phyloP scores from a whole-genome alignment of 2,329 filamentous ascomycete genomes.

The Cladosporium oxysporum region DNA sequence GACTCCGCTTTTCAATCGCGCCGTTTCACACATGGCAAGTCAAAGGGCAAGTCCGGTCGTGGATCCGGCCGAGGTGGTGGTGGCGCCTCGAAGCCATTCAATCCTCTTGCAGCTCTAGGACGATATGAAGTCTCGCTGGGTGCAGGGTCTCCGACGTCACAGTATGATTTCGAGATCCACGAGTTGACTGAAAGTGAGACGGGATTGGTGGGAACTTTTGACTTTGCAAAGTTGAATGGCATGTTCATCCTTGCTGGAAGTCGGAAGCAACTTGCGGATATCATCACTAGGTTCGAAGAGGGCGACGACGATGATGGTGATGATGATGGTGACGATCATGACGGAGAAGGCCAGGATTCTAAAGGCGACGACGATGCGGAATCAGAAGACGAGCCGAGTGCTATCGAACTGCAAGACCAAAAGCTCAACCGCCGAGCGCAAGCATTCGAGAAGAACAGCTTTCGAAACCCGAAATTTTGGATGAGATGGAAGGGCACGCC shows the following conservation, averaged over 20 bases:
- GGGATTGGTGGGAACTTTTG: constrained; percentile 18
- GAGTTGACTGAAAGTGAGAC: constrained; percentile 17
- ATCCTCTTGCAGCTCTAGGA: constrained; percentile 17
- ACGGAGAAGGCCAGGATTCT: background rate
- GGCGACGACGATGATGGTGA: background rate
- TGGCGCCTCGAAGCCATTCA: constrained; percentile 12
- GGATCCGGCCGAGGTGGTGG: background rate
- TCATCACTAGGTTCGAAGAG: constrained; percentile 18
- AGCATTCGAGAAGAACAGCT: constrained; percentile 26
- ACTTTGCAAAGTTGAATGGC: constrained; percentile 4
- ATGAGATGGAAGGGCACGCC: constrained; percentile 22
- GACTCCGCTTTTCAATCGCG: constrained; percentile 2
- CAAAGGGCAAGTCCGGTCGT: constrained; percentile 11
- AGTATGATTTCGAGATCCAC: constrained; percentile 20
- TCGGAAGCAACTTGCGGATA: constrained; percentile 19
- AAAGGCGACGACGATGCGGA: background rate
- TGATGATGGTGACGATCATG: background rate
- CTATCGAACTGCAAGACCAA: constrained; percentile 21
- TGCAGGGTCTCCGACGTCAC: background rate
- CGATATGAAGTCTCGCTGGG: constrained; percentile 19
- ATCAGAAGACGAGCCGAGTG: constrained; percentile 1
- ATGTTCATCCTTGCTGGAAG: constrained; percentile 22
- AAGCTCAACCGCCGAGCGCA: constrained; percentile 18
- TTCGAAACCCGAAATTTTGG: constrained; percentile 28
- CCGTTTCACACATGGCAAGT: constrained; percentile 12